Base-by-base conservation (phyloP, 1,284 basidiomycete species). In the Blastosporella zonata region DNA sequence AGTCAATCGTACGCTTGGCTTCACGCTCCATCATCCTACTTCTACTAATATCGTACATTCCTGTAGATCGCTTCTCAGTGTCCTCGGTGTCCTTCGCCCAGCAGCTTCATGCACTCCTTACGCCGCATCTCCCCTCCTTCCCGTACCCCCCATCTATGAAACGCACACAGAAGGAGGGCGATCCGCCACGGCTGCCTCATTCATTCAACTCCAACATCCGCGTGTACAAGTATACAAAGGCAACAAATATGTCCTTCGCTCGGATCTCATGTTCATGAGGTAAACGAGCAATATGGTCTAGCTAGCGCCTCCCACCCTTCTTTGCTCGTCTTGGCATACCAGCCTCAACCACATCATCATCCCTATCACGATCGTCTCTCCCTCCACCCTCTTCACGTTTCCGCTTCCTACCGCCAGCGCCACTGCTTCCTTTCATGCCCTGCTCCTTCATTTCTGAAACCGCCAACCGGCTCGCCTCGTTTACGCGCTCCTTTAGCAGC, bases 401-500 rank as follows among this genome's bases (percentile, higher is more conserved):
- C 47, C 84, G 72, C 63, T 79, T 87, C 50, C 75, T 76, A 47
- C 73, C 71, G 20, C 75, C 70, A 42, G 74, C 37, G 13, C 31
- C 13, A 33, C 31, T 27, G 25, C 6, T 9, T 27, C 25, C 9
- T 27, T 27, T 27, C 25, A 9, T 63, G 46, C 74, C 72, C 65
- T 83, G 77, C 63, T 89, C 78, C 63, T 85, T 89, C 54, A 90
- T 63, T 61, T 98, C 95, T 34, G 80, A 78, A 36, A 84, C 81
- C 2, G 96, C 95, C 29, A 92, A 73, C 46, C 97, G 75, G 12
- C 81, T 82, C 0, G 96, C 97, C 66, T 97, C 92, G 18, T 89
- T 84, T 12, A 97, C 96, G 1, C 95, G 79, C 65, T 99, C 96
- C 49, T 84, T 81, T 49, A 99, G 69, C 25, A 98, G 71, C 41